Conservation (phyloP, 2,329 filamentous ascomycete species). For the Xylariales sp. region DNA sequence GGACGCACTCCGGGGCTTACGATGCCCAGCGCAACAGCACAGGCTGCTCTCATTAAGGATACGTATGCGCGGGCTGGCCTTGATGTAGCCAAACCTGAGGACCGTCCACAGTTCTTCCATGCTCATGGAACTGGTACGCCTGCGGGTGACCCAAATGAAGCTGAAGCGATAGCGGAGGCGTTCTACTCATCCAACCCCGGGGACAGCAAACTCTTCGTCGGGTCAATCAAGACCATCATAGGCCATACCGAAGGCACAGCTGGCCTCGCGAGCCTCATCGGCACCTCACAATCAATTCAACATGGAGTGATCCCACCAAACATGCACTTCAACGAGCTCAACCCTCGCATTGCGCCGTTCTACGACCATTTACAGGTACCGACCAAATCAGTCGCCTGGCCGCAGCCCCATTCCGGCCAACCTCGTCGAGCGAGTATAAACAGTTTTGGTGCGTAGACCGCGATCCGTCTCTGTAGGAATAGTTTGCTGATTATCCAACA, state of each 20-base stretch:
- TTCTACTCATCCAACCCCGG: neutral
- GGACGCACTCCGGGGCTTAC: constrained; percentile 54
- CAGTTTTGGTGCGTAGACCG: too few species aligned
- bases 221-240: constrained; percentile 6
- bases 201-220: neutral
- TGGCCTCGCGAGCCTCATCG: constrained; percentile 12
- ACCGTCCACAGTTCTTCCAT: constrained; percentile 43
- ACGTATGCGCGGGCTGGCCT: constrained; percentile 50
- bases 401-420: too few species aligned
- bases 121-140: constrained; percentile 32
- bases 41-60: constrained; percentile 48
- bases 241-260: too few species aligned
- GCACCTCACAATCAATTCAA: neutral
- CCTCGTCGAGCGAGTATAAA: too few species aligned
- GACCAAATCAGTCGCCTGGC: too few species aligned
- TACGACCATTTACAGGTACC: too few species aligned
- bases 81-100: constrained; percentile 27
- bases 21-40: constrained; percentile 52
- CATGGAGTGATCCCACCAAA: constrained; percentile 13
- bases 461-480: too few species aligned
- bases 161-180: constrained; percentile 33
- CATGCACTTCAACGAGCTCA: too few species aligned
- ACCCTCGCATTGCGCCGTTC: too few species aligned
- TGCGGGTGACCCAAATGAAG: constrained; percentile 30
- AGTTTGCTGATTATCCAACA: too few species aligned